Base-by-base conservation (phyloP, 257 asterid genomes). In the Verbascum thapsus region DNA sequence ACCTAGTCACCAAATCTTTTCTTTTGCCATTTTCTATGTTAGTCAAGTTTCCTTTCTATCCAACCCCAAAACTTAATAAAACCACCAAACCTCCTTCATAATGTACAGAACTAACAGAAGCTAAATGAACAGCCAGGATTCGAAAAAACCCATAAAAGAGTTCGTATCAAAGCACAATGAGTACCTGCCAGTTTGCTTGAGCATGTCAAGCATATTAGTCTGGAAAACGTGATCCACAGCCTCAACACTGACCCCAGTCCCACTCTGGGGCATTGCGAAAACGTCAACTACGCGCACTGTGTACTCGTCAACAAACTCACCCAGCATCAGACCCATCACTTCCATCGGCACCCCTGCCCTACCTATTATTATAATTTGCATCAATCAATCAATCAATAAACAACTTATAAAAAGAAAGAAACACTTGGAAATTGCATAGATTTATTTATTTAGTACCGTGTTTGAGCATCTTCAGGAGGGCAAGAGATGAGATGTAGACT, bases 191-290 rank as follows among this genome's bases (percentile, higher is more conserved):
- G 97, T 94, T 68, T 94, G 99, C 83, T 90, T 94, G 48, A 94
- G 95, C 96, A 94, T 94, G 56, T 94, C 97, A 59, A 94, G 95
- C 99, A 94, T 90, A 77, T 94, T 94, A 37, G 97, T 92, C 81
- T 87, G 96, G 50, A 92, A 94, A 58, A 94, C 96, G 70, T 83
- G 99, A 80, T 94, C 99, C 20, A 87, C 97, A 13, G 97, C 99
- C 76, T 94, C 97, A 60, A 94, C 97, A 76, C 99, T 94, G 43
- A 94, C 97, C 8, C 99, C 97, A 0, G 97, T 94, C 17, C 99
- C 99, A 72, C 99, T 94, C 84, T 94, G 96, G 9, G 99, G 99
- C 97, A 94, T 94, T 13, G 99, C 99, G 23, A 94, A 94, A 64
- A 94, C 97, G 59, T 94, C 96, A 12, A 94, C 99, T 32, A 89